phyloP scores from a whole-genome alignment of 768 basidiomycete species.

The Leccinum pellstonianum region DNA sequence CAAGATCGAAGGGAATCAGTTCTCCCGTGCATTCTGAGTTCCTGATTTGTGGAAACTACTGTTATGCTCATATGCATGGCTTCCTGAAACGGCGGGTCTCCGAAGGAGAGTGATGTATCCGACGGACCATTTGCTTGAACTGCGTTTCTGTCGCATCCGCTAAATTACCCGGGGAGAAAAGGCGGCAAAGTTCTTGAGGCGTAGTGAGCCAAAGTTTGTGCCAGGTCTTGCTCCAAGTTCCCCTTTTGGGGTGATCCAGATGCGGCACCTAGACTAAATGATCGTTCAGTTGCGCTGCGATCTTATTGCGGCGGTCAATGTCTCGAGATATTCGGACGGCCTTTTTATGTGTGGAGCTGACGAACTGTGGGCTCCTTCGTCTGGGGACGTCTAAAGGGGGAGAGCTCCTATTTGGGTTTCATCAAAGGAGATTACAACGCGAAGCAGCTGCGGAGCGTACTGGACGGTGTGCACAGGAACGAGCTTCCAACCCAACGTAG shows the following conservation, averaged over 20 bases:
- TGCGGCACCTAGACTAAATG: neutral
- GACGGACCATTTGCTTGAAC: neutral
- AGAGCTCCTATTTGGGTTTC: neutral
- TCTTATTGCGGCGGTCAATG: neutral
- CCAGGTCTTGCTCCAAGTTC: neutral
- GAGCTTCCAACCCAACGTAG: slow-evolving; percentile 9
- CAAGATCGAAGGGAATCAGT: neutral
- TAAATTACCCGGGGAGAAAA: neutral
- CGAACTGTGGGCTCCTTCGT: neutral
- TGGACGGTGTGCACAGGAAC: slow-evolving; percentile 1
- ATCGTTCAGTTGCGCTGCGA: neutral
- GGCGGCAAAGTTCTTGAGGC: neutral
- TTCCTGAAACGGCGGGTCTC: neutral
- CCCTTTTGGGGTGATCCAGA: neutral
- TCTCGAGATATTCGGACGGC: neutral
- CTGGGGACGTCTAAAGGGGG: neutral
- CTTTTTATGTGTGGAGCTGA: neutral
- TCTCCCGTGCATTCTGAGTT: neutral
- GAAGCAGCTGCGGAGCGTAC: neutral
- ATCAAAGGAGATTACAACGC: neutral
- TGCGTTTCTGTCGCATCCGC: neutral
- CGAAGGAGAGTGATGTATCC: neutral
- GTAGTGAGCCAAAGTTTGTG: neutral
- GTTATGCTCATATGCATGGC: neutral
- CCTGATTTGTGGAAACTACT: neutral